Evolutionary conservation across 441 rosid species (phyloP), one percentile per base, ranked within the genome.

Genomic region (Populus trichocarpa): DNA sequence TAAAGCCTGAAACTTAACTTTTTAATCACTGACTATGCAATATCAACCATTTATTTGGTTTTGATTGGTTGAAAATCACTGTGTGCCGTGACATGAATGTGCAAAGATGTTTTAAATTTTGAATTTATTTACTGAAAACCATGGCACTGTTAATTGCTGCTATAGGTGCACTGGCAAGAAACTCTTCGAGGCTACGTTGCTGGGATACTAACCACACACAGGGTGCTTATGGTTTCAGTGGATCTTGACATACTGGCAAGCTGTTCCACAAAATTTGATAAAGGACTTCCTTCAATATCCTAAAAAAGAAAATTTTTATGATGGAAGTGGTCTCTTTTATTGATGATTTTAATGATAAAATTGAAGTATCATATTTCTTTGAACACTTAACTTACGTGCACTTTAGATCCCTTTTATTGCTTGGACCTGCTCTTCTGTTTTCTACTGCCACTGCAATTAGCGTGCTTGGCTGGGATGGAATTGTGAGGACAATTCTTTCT

Each of bases 201-300:
- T 36, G 99, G 99, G 79, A 83, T 94, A 81, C 81, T 91, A 85
- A 96, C 99, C 74, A 96, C 97, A 73, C 90, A 90, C 23, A 89
- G 99, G 84, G 98, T 96, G 85, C 86, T 96, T 77, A 91, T 97
- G 85, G 90, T 91, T 85, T 94, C 98, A 25, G 97, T 92, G 25
- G 98, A 93, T 86, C 92, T 96, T 80, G 94, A 91, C 71, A 82
- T 96, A 85, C 83, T 96, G 80, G 97, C 95, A 64, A 86, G 95
- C 91, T 91, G 89, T 86, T 89, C 92, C 68, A 80, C 89, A 22
- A 94, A 93, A 85, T 89, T 89, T 84, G 99, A 96, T 86, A 97
- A 88, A 87, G 98, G 98, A 84, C 83, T 91, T 83, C 97, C 98
- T 88, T 87, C 98, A 85, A 97, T 97, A 97, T 94, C 98, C 98